Evolutionary conservation across 306 rosid species (phyloP), one percentile per base, ranked within the genome.

Genomic region (Potentilla sterilis): DNA sequence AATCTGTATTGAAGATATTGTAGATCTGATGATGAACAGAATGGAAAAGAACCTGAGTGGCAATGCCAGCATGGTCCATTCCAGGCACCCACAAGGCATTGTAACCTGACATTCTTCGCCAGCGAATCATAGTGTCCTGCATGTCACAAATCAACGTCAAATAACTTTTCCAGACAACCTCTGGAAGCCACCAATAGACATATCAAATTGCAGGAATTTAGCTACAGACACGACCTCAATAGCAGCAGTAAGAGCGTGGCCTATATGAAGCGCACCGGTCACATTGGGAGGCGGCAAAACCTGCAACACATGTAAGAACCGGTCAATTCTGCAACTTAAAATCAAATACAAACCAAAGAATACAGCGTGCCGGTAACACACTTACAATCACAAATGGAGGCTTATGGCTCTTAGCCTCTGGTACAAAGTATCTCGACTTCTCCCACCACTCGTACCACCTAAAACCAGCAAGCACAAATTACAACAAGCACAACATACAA

Each of bases 381-480:
- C 99, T 89, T 80, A 95, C 99, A 81, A 92, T 92, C 62, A 87
- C 90, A 83, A 95, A 95, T 41, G 97, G 86, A 11, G 89, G 89
- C 78, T 95, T 95, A 69, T 91, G 69, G 97, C 99, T 89, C 73
- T 76, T 89, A 42, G 88, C 89, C 78, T 95, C 96, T 74, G 98
- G 97, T 77, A 84, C 93, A 78, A 92, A 95, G 70, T 44, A 86
- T 10, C 81, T 81, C 9, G 97, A 82, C 54, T 95, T 81, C 89
- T 95, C 99, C 99, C 98, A 95, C 97, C 97, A 92, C 22, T 77
- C 85, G 65, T 95, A 95, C 99, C 99, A 95, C 93, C 99, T 95
- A 79, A 52, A 73, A 32, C 74, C 35, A 78, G 38, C 76, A 86
- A 82, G 72, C 34, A 77, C 51, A 74, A 46, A 37, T 38, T 4